Conservation (phyloP, 192 early-diverging fungal species). For the Linderina pennispora region DNA sequence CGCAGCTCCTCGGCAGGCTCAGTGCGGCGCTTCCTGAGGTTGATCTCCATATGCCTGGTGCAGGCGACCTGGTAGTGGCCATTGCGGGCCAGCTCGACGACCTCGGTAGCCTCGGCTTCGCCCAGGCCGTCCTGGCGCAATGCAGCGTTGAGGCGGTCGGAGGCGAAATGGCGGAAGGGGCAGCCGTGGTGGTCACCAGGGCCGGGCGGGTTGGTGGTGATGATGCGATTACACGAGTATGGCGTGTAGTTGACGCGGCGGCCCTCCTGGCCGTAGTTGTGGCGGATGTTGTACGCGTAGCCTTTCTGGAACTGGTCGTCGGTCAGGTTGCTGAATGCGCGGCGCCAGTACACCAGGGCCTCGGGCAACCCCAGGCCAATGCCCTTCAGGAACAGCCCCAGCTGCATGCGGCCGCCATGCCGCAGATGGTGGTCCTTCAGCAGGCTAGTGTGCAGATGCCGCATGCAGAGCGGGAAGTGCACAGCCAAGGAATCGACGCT, state of each 20-base stretch:
- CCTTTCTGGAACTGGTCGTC: constrained; percentile 91
- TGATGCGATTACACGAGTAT: constrained; percentile 84
- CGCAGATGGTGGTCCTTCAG: constrained; percentile 70
- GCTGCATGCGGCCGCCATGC: constrained; percentile 86
- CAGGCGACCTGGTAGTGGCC: constrained; percentile 94
- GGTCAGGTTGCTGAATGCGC: constrained; percentile 68
- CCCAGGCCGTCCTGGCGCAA: constrained; percentile 53
- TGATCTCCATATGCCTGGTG: constrained; percentile 79
- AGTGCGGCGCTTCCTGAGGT: constrained; percentile 24
- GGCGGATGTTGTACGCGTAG: constrained; percentile 92
- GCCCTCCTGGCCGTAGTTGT: constrained; percentile 95
- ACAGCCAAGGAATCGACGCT: constrained; percentile 60
- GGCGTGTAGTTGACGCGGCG: constrained; percentile 73
- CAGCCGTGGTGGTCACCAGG: constrained; percentile 91
- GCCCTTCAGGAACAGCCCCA: constrained; percentile 92
- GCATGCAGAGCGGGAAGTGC: constrained; percentile 93
- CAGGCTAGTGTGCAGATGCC: constrained; percentile 67
- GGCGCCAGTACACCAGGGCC: constrained; percentile 88
- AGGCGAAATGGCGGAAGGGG: constrained; percentile 82
- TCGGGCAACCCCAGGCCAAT: constrained; percentile 85
- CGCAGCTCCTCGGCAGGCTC: constrained; percentile 14
- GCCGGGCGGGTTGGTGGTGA: constrained; percentile 69
- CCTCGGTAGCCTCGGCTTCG: constrained; percentile 57
- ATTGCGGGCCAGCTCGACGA: constrained; percentile 57
- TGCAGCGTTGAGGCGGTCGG: constrained; percentile 56